phyloP scores from a whole-genome alignment of 2,329 filamentous ascomycete genomes.

The Coniella vitis region DNA sequence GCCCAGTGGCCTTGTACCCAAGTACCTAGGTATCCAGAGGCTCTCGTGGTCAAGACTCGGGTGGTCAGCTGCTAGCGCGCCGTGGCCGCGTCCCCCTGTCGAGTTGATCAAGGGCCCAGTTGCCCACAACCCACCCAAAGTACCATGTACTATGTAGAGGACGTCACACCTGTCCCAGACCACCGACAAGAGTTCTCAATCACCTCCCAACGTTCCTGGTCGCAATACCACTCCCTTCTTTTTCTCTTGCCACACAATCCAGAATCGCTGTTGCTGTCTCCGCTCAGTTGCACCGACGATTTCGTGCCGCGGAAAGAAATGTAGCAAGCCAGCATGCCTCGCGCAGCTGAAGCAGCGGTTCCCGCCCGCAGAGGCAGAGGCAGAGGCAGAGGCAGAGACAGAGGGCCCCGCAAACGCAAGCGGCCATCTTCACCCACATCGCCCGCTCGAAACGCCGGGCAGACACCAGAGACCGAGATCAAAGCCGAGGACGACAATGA shows the following conservation, averaged over 20 bases:
- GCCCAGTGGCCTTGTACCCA: too few relatives aligned
- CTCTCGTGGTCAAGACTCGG: not conserved
- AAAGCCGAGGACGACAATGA: conserved; percentile 9
- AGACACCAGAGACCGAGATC: not conserved
- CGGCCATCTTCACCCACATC: conserved; percentile 5
- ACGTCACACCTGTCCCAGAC: conserved; percentile 1
- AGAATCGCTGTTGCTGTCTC: too few relatives aligned
- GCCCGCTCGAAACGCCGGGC: not conserved
- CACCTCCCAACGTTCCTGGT: not conserved
- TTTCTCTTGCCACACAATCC: not conserved
- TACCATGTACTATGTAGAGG: not conserved
- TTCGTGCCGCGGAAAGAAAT: too few relatives aligned
- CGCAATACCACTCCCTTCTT: not conserved
- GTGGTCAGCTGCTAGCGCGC: conserved; percentile 11
- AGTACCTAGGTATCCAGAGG: conserved; percentile 14
- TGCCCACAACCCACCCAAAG: not conserved
- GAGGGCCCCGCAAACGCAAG: conserved; percentile 10
- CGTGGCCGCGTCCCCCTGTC: conserved; percentile 8
- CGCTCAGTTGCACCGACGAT: too few relatives aligned
- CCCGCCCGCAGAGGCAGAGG: conserved; percentile 2
- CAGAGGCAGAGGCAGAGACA: too few relatives aligned
- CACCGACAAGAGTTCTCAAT: too few relatives aligned
- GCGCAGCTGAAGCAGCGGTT: conserved; percentile 8
- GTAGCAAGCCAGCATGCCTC: conserved; percentile 5
- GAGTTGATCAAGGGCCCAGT: not conserved